Base-by-base conservation (phyloP, 2,329 filamentous ascomycete genomes). In the Penicillium palitans region DNA sequence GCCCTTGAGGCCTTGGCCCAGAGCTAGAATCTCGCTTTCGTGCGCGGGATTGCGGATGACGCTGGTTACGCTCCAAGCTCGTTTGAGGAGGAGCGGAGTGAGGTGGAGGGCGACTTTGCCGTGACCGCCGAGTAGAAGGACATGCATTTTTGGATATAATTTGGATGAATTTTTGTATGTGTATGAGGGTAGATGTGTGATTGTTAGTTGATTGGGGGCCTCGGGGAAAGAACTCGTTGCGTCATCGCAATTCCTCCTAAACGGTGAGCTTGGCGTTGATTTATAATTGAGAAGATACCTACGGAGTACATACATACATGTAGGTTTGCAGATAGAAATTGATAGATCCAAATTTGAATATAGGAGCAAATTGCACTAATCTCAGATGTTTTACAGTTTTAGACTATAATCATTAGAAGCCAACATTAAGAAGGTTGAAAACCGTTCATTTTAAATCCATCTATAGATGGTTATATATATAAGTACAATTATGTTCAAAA, bases 91-190 rank as follows among this genome's bases (percentile, higher is more conserved):
- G 59, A 93, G 82, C 1, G 89, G 89, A 9, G 90, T 95, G 40
- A 95, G 82, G 44, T 88, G 78, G 58, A 90, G 85, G 64, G 90
- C 84, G 59, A 95, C 76, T 72, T 92, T 91, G 77, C 91, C 91
- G 78, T 93, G 90, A 68, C 90, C 91, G 69, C 90, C 90, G 62
- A 95, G 84, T 64, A 95, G 76, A 60, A 93, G 86, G 59, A 93
- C 85, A 80, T 74, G 79, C 70, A 73, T 73, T 56, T 52, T 54
- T 71, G 55, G 24, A 25, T 15, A 5, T 45, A 15, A 17, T 39
- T 48, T 35, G 6, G 6, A 31, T 29, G 15, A 17, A 8, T 12
- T 6, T 46, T n/a, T 37, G 48, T 25, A 2, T 21, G 13, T 17
- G 45, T 21, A 21, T 17, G 10, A 15, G 35, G 10, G 27, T 21